Base-by-base conservation (phyloP, 768 basidiomycete genomes). In the Suillus fuscotomentosus region DNA sequence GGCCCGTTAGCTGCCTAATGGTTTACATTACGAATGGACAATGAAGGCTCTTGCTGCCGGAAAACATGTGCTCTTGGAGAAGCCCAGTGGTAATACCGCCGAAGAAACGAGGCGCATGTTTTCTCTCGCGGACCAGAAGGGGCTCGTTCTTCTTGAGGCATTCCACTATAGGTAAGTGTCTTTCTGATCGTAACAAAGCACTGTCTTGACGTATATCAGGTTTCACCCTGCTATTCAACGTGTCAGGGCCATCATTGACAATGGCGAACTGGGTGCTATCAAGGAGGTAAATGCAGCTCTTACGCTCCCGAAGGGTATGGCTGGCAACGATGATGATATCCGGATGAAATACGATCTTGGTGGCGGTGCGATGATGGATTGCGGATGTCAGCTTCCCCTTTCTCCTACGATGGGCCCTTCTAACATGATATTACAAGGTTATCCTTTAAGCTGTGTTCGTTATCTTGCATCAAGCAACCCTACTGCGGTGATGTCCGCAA, bases 41-140 rank as follows among this genome's bases (percentile, higher is more conserved):
- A 85, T 84, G 81, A 87, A 84, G 66, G 84, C 86, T 8, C 81
- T 89, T 9, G 72, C 72, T 14, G 83, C 83, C 1, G 87, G 88
- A 6, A 88, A 90, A 70, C 87, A 88, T 65, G 87, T 89, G 31
- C 76, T 88, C 11, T 76, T 87, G 22, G 88, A 89, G 67, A 89
- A 88, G 67, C 88, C 86, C 53, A 80, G 75, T 50, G 76, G 80
- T n/a, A 69, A 83, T 61, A 83, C 81, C 0, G 82, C 84, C 3
- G 83, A 80, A 36, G 86, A 88, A 73, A 79, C 82, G 6, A 75
- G 77, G 5, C 74, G 78, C 61, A 85, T 88, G 79, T 85, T 82
- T 64, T 80, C 79, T 11, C 67, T 83, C 24, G 85, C 86, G 3
- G 72, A 81, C 66, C 68, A 75, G 65, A 83, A 82, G 63, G 81